Percentiles rank a stretch among this genome's conserved stretches.
These are phyloP conservation scores for Athelia psychrophila DNA, from an alignment of 1,284 basidiomycete genomes.

Conservation along the genomic window DNA sequence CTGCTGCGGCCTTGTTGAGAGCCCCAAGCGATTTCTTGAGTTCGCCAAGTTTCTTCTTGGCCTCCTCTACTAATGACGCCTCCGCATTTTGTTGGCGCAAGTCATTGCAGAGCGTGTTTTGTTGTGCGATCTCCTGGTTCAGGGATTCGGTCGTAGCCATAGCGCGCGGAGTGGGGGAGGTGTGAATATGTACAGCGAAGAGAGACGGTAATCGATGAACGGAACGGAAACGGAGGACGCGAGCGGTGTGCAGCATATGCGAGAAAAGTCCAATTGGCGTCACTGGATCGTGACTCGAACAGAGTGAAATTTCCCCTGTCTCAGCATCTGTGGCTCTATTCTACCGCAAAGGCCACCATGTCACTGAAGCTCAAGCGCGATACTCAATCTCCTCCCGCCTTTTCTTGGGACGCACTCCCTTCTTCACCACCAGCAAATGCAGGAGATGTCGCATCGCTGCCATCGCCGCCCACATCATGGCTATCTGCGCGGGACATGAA, in stretches of 20 bases:
- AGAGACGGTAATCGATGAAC: neutral
- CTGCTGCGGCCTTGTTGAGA: conserved; percentile 35
- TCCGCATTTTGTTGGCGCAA: conserved; percentile 56
- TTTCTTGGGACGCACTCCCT: conserved; percentile 55
- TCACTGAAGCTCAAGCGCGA: conserved; percentile 57
- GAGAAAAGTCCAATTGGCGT: neutral
- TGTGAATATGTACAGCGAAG: neutral
- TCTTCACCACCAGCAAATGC: conserved; percentile 31
- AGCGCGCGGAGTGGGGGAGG: neutral
- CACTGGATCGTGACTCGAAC: neutral
- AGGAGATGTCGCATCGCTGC: conserved; percentile 29
- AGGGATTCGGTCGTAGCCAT: conserved; percentile 39
- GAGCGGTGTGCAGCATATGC: neutral
- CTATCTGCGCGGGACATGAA: conserved; percentile 85
- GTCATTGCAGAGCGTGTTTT: conserved; percentile 54
- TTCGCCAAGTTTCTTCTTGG: conserved; percentile 67
- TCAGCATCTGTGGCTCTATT: too few relatives aligned
- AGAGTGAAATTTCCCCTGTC: too few relatives aligned
- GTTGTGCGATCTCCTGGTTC: conserved; percentile 48
- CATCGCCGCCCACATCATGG: conserved; percentile 78
- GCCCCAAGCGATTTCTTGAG: conserved; percentile 55
- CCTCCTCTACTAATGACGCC: conserved; percentile 50
- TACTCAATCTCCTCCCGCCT: conserved; percentile 38
- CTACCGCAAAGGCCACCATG: conserved; percentile 27
- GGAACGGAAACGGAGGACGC: neutral